Evolutionary conservation across 1,284 basidiomycete genomes (phyloP).

Genomic region (Irpex sp.): DNA sequence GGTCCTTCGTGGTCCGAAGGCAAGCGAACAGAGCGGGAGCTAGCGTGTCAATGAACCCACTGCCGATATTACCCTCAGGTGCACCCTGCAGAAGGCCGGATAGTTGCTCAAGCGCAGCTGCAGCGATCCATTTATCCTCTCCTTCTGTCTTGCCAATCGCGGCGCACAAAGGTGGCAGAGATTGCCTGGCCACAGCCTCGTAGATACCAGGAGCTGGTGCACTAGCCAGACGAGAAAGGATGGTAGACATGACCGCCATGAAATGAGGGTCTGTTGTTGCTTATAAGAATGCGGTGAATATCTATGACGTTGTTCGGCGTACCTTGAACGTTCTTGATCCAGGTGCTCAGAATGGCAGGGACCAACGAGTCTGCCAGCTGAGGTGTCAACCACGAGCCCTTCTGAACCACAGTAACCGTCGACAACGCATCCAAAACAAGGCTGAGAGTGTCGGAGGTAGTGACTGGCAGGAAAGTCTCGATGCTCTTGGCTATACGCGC

Average conservation of each 20-base stretch:
- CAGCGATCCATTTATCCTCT: conserved; percentile 67
- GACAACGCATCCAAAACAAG: conserved; percentile 86
- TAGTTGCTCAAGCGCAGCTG: conserved; percentile 80
- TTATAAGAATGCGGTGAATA: background rate
- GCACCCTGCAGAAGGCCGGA: conserved; percentile 69
- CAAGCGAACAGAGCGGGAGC: conserved; percentile 74
- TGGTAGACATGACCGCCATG: conserved; percentile 82
- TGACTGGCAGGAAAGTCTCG: conserved; percentile 77
- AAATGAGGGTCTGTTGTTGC: conserved; percentile 76
- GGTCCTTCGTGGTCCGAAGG: conserved; percentile 68
- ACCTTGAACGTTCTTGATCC: conserved; percentile 74
- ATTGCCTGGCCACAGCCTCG: conserved; percentile 65
- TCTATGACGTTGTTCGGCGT: conserved; percentile 33
- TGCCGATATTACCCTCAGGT: conserved; percentile 63
- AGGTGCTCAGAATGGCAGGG: conserved; percentile 68
- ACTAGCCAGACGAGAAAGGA: conserved; percentile 69
- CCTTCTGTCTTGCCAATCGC: conserved; percentile 57
- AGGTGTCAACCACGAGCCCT: conserved; percentile 64
- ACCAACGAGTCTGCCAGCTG: conserved; percentile 66
- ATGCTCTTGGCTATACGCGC: conserved; percentile 79
- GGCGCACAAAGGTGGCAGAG: conserved; percentile 69
- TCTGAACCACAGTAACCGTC: conserved; percentile 73
- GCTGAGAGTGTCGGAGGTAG: conserved; percentile 88
- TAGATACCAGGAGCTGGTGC: conserved; percentile 61
- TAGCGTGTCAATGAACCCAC: conserved; percentile 72